Evolutionary conservation across 495 filamentous ascomycete genomes (phyloP).

Genomic region (Penicillium dipodomyicola): DNA sequence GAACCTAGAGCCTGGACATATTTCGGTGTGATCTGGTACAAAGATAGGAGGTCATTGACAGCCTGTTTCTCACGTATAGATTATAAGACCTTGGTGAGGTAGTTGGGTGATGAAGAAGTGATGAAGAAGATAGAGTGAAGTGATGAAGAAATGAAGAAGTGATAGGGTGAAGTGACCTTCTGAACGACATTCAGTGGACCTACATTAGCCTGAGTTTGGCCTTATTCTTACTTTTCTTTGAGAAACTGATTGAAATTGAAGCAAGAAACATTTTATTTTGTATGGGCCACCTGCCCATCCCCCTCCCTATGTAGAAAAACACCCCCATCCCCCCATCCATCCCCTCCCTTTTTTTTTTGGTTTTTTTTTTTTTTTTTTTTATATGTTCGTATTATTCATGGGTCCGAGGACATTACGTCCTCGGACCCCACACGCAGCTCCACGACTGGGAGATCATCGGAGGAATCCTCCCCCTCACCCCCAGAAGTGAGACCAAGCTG

Average conservation of each 20-base stretch:
- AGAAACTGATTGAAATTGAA: not conserved
- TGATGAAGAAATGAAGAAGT: too few relatives aligned
- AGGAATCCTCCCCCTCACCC: slow-evolving; percentile 31
- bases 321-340: not conserved
- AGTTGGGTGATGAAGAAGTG: not conserved
- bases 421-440: slow-evolving; percentile 46
- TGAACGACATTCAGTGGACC: not conserved
- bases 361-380: not conserved
- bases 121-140: too few relatives aligned
- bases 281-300: not conserved
- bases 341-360: not conserved
- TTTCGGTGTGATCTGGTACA: not conserved
- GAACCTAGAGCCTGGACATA: not conserved
- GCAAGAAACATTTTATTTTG: not conserved
- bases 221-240: not conserved
- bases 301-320: not conserved
- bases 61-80: not conserved
- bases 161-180: not conserved
- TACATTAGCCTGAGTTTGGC: not conserved
- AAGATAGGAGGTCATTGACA: not conserved
- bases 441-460: slow-evolving; percentile 46
- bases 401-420: slow-evolving; percentile 31
- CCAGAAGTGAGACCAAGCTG: slow-evolving; percentile 1
- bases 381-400: slow-evolving; percentile 11
- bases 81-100: not conserved